phyloP scores from a whole-genome alignment of 495 filamentous ascomycete species.

The Aspergillus affinis region DNA sequence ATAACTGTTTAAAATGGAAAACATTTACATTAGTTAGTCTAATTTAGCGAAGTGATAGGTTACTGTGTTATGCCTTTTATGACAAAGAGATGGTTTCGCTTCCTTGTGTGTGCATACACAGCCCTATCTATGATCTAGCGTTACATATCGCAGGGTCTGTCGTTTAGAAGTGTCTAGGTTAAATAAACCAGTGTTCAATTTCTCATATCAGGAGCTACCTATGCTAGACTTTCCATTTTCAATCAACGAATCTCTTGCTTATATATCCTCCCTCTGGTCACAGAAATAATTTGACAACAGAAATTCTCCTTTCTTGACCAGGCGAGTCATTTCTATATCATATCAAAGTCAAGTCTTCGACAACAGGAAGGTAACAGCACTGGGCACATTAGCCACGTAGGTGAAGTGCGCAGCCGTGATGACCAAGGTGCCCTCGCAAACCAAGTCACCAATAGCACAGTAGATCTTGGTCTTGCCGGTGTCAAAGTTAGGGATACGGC shows the following conservation, averaged over 20 bases:
- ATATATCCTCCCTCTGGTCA: not conserved
- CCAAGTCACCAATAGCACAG: conserved; percentile 52
- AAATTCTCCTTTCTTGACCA: not conserved
- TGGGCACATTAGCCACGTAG: conserved; percentile 32
- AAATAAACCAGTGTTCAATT: not conserved
- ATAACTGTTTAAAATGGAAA: no score
- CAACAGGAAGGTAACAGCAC: conserved; percentile 12
- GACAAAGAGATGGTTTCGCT: no score
- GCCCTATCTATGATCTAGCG: not conserved
- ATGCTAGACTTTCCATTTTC: not conserved
- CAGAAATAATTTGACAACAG: not conserved
- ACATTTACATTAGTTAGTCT: no score
- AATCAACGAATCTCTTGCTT: not conserved
- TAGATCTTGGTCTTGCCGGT: conserved; percentile 45
- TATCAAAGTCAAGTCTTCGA: not conserved
- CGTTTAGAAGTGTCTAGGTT: not conserved
- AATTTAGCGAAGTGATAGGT: no score
- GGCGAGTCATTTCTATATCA: not conserved
- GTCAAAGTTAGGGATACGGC: conserved; percentile 47
- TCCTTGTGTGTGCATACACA: no score
- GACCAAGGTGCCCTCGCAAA: conserved; percentile 53
- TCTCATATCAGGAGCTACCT: not conserved
- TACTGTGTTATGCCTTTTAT: no score
- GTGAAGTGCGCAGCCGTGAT: conserved; percentile 47
- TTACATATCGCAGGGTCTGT: not conserved